These are phyloP conservation scores for Lasiodiplodia citricola DNA, from an alignment of 2,329 filamentous ascomycete genomes.

Conservation along the genomic window DNA sequence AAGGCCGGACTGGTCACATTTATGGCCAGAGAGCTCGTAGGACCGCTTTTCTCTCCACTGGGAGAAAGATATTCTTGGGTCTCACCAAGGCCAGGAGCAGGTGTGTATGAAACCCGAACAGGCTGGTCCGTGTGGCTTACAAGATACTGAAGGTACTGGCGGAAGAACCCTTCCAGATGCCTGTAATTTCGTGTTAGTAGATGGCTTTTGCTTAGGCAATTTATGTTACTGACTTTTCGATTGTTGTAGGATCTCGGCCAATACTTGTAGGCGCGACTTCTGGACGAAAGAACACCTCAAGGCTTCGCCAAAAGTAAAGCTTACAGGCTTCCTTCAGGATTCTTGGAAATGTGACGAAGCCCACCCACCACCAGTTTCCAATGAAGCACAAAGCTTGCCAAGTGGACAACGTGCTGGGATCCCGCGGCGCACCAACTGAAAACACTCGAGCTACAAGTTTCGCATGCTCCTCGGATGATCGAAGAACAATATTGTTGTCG, in stretches of 20 bases:
- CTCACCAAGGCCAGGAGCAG: conserved; percentile 51
- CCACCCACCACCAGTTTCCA: conserved; percentile 69
- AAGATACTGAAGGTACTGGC: conserved; percentile 49
- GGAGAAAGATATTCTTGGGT: conserved; percentile 36
- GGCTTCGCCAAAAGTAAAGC: conserved; percentile 61
- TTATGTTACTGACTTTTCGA: conserved; percentile 50
- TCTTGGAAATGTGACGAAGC: conserved; percentile 68
- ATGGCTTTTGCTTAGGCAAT: not conserved
- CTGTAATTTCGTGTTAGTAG: conserved; percentile 24
- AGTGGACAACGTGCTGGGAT: conserved; percentile 55
- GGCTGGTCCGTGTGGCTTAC: conserved; percentile 54
- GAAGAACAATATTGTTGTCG: conserved; percentile 65
- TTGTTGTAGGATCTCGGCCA: conserved; percentile 57
- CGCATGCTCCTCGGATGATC: conserved; percentile 63
- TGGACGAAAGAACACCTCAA: conserved; percentile 70
- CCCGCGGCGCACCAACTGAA: conserved; percentile 57
- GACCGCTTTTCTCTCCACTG: conserved; percentile 33
- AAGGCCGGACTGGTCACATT: conserved; percentile 68
- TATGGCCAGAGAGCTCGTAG: conserved; percentile 56
- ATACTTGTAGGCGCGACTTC: conserved; percentile 65
- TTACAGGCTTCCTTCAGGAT: conserved; percentile 65
- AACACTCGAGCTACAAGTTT: conserved; percentile 68
- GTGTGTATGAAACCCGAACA: conserved; percentile 60
- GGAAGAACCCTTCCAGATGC: conserved; percentile 46
- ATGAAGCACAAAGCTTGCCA: conserved; percentile 56